Evolutionary conservation across 2,329 filamentous ascomycete species (phyloP), one percentile per base, ranked within the genome.

Genomic region (Diaporthe amygdali): DNA sequence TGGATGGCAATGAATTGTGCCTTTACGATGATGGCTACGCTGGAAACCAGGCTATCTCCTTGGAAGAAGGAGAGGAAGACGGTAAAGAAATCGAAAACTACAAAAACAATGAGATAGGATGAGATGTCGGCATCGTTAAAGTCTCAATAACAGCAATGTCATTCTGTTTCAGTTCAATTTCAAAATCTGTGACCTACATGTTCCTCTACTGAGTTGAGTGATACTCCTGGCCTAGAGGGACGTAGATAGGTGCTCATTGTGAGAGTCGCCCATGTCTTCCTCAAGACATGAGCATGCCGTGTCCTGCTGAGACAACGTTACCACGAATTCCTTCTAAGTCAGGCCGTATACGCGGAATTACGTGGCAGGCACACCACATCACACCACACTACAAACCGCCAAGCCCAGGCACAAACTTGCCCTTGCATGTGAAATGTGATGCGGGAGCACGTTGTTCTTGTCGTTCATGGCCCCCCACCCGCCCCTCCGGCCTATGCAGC

Each of bases 71-170:
- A 25, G 22, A 41, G 27, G 55, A 52, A 34, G 46, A 7, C 20
- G n/a, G 32, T 17, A 37, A 22, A 44, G 10, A 22, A 4, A 15
- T 17, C 46, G 12, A 17, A 55, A 46, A 32, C 10, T 5, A 25
- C 15, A 39, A 15, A 22, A 22, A n/a, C 5, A 15, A 27, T 25
- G 22, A 10, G 30, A 47, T 12, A 30, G 22, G 17, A 20, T 41
- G 6, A 44, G 22, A 15, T 44, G 47, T 56, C 8, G 25, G 34
- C 22, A 46, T 30, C 15, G 2, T 72, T 52, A 66, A 39, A 41
- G 55, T n/a, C 49, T 27, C 32, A 25, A 59, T 59, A 69, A 44
- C 51, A 72, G 37, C 41, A 69, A 49, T 71, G 39, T 22, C 30
- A 30, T 68, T 46, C 14, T 49, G 41, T 44, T 54, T 14, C 37